Evolutionary conservation across 202 grass and related monocot species (phyloP), one percentile per base, ranked within the genome.

Genomic region (Zizania palustris): DNA sequence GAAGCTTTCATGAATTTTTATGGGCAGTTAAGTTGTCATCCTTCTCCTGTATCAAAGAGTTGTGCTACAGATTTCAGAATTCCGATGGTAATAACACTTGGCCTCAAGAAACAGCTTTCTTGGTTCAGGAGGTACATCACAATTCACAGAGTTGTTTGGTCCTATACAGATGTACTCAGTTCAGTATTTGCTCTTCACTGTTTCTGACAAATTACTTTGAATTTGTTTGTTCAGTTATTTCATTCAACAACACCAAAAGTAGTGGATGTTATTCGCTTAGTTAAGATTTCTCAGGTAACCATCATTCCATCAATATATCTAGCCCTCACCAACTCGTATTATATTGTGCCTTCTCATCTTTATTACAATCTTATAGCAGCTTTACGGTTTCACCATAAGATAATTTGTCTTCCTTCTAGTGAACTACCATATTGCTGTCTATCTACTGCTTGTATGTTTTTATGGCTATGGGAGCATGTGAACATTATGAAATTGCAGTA

Each of bases 281-380:
- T 97, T 62, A 97, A 92, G 89, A 97, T 97, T 85, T 73, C 82
- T 82, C 91, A 93, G 94, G 91, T 97, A 92, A 67, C 65, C 60
- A 67, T 70, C 18, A 37, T 12, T 84, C 65, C 60, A 67, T 70
- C 18, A 37, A 15, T 84, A 33, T 55, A 50, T 49, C 58, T 73
- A 85, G 49, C 46, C 16, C 7, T 76, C 15, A 38, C 36, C 53
- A 68, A 16, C 36, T 82, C 28, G 61, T 38, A 41, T 41, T 60
- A 11, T 65, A 28, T 74, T 87, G 40, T 75, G 49, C 42, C 73
- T 61, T 3, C 19, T 65, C 36, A 45, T 77, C 60, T 65, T 45
- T 72, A 40, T 71, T 58, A 34, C 12, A 19, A 40, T 61, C 28
- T 37, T 33, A 51, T n/a, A 50, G 5, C 1, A 36, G 20, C 33